Evolutionary conservation across 768 basidiomycete genomes (phyloP).

Genomic region (Hemileccinum rubropunctum): DNA sequence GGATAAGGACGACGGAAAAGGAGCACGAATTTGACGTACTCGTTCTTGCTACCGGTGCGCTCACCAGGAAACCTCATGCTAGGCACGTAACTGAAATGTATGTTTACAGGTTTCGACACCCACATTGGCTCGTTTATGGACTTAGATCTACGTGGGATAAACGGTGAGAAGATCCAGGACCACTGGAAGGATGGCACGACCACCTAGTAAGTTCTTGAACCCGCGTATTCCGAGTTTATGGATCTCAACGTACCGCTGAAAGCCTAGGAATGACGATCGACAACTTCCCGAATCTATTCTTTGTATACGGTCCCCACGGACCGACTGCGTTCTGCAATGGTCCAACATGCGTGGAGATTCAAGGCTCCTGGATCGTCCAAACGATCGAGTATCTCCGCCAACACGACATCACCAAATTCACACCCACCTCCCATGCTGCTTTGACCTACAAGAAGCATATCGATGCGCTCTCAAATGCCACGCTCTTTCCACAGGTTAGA

Average conservation of each 20-base stretch:
- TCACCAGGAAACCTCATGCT: not conserved
- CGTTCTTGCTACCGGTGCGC: conserved; percentile 4
- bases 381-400: conserved; percentile 12
- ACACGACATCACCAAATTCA: conserved; percentile 4
- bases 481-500: conserved; percentile 7
- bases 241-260: not conserved
- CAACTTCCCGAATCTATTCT: conserved; percentile 15
- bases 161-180: conserved; percentile 3
- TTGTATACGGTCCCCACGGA: conserved; percentile 14
- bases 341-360: conserved; percentile 9
- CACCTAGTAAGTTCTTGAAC: conserved; percentile 12
- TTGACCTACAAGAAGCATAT: conserved; percentile 7
- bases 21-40: conserved; percentile 12
- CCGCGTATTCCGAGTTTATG: too few species aligned
- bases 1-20: conserved; percentile 6
- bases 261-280: conserved; percentile 2
- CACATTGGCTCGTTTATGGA: conserved; percentile 3
- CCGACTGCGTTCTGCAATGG: conserved; percentile 9
- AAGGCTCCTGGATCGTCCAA: conserved; percentile 5
- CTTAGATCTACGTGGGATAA: conserved; percentile 9
- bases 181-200: conserved; percentile 14
- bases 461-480: not conserved
- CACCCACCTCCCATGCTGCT: conserved; percentile 7
- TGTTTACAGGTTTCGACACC: conserved; percentile 1
- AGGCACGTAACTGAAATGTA: not conserved